A percentile compares a stretch with the other conserved stretches of the same genome.
These are phyloP conservation scores for Russula foetens DNA, from an alignment of 768 basidiomycete genomes.

Conservation along the genomic window DNA sequence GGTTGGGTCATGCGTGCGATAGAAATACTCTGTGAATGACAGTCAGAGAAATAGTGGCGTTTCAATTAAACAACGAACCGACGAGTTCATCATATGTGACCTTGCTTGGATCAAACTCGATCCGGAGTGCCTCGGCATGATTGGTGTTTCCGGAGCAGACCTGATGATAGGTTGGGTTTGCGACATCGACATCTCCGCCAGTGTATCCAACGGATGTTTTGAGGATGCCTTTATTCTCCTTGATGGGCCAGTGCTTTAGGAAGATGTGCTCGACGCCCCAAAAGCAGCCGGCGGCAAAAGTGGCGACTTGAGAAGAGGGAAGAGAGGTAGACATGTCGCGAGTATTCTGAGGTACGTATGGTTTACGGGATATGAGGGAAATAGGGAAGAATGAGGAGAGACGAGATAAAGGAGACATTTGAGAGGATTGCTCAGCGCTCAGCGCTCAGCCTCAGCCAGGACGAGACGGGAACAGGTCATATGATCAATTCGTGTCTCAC, in stretches of 20 bases:
- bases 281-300: slow-evolving; percentile 63
- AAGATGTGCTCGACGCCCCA: slow-evolving; percentile 88
- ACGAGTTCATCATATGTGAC: slow-evolving; percentile 83
- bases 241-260: slow-evolving; percentile 64
- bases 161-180: slow-evolving; percentile 55
- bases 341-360: slow-evolving; percentile 14
- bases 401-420: slow-evolving; percentile 10
- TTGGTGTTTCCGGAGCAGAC: slow-evolving; percentile 79
- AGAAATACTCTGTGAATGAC: slow-evolving; percentile 72
- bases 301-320: slow-evolving; percentile 32
- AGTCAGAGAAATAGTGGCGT: not conserved
- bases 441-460: too few species aligned
- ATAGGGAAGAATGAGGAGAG: not conserved
- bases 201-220: slow-evolving; percentile 76
- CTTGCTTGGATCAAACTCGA: slow-evolving; percentile 75
- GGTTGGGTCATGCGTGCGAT: slow-evolving; percentile 90
- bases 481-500: not conserved
- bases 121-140: slow-evolving; percentile 82
- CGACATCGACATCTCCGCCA: slow-evolving; percentile 49
- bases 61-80: slow-evolving; percentile 40
- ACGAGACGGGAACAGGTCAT: slow-evolving; percentile 1
- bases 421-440: too few species aligned
- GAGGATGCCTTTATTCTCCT: slow-evolving; percentile 64
- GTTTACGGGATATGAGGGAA: not conserved
- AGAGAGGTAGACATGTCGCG: slow-evolving; percentile 13